Percentiles rank a stretch among this genome's conserved stretches.
These are phyloP conservation scores for Globisporangium yorkense DNA, from an alignment of 352 stramenopile species.

Conservation along the genomic window DNA sequence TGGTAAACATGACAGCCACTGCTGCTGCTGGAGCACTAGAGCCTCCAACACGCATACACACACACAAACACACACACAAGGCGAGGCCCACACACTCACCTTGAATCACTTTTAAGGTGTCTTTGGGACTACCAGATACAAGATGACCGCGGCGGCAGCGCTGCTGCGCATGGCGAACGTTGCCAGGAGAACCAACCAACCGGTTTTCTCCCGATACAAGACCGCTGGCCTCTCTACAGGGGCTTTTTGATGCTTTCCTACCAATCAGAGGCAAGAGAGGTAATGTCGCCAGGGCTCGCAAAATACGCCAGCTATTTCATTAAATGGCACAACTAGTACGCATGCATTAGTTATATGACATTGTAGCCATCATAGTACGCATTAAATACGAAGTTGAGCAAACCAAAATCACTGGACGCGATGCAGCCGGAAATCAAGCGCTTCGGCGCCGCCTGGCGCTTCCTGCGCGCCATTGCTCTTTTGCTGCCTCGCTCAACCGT, in stretches of 20 bases:
- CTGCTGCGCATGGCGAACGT: background rate
- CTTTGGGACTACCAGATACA: conserved; percentile 87
- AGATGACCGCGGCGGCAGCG: conserved; percentile 44
- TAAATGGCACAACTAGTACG: too few relatives aligned
- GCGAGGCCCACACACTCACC: conserved; percentile 25
- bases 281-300: background rate
- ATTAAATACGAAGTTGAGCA: background rate
- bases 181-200: conserved; percentile 33
- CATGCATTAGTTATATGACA: too few relatives aligned
- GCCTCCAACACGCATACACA: background rate
- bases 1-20: too few relatives aligned
- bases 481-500: conserved; percentile 23
- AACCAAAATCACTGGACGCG: background rate
- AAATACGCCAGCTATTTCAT: too few relatives aligned
- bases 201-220: conserved; percentile 11
- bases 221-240: conserved; percentile 33
- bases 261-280: background rate
- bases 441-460: background rate
- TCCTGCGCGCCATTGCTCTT: conserved; percentile 12
- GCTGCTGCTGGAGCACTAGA: too few relatives aligned
- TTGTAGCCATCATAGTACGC: too few relatives aligned
- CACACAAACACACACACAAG: conserved; percentile 5
- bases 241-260: conserved; percentile 18
- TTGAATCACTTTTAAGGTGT: conserved; percentile 92
- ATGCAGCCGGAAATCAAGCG: background rate